Conservation (phyloP, 305 asterid genomes). For the Fraxinus greggii region DNA sequence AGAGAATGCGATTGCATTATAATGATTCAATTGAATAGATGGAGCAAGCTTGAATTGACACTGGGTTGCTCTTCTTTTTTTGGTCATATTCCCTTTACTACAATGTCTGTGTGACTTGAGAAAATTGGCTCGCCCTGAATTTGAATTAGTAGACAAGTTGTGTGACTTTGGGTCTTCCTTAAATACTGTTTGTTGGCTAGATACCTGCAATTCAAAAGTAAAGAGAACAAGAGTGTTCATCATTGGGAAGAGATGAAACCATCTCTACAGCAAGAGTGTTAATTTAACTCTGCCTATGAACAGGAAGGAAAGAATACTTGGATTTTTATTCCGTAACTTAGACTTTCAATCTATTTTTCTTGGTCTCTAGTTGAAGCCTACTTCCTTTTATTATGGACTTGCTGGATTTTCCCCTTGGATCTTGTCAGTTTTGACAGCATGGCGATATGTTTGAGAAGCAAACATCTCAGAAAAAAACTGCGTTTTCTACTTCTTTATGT, state of each 20-base stretch:
- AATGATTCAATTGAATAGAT: neutral
- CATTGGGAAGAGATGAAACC: neutral
- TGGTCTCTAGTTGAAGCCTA: constrained; percentile 14
- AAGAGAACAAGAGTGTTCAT: neutral
- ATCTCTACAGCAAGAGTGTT: neutral
- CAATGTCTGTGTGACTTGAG: neutral
- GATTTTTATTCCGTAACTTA: neutral
- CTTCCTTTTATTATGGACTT: neutral
- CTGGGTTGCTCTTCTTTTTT: neutral
- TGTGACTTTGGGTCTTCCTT: constrained; percentile 17
- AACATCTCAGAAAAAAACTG: neutral
- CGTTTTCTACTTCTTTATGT: neutral
- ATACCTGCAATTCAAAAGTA: constrained; percentile 8
- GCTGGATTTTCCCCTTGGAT: neutral
- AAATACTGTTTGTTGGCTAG: constrained; percentile 1
- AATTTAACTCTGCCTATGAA: constrained; percentile 1
- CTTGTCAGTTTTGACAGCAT: constrained; percentile 14
- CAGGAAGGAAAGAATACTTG: neutral
- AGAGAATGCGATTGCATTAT: neutral
- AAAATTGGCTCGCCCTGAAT: neutral
- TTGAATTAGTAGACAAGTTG: neutral
- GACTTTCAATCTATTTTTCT: constrained; percentile 8
- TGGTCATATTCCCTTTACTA: neutral
- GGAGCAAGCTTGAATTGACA: neutral
- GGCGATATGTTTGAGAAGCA: neutral